A percentile compares a stretch with the other conserved stretches of the same genome.
These are phyloP conservation scores for Sporobolomyces phaffii DNA, from an alignment of 768 basidiomycete species.

Conservation along the genomic window DNA sequence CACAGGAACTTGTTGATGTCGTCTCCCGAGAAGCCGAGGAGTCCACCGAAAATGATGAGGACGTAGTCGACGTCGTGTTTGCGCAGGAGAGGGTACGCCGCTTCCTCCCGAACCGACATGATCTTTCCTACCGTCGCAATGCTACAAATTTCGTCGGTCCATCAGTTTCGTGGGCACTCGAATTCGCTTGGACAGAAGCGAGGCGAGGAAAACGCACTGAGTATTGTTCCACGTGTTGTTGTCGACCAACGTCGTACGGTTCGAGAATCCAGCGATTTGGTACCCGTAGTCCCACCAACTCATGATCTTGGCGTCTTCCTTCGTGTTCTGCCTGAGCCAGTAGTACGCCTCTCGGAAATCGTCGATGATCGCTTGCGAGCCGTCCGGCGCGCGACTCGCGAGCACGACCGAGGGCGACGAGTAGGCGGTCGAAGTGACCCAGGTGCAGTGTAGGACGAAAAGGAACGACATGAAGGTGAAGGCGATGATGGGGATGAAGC, in stretches of 20 bases:
- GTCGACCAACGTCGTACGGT: constrained; percentile 89
- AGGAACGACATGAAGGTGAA: constrained; percentile 70
- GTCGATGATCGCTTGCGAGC: constrained; percentile 89
- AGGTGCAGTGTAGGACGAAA: constrained; percentile 95
- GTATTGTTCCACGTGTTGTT: constrained; percentile 99
- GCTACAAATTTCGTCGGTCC: constrained; percentile 28
- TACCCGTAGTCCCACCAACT: constrained; percentile 99
- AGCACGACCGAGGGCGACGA: constrained; percentile 97
- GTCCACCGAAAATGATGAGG: constrained; percentile 91
- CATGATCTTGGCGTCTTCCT: constrained; percentile 87
- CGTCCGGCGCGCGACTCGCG: constrained; percentile 69
- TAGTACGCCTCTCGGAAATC: constrained; percentile 99
- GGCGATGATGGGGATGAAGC: constrained; percentile 67
- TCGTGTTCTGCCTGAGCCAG: constrained; percentile 93
- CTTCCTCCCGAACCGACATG: constrained; percentile 89
- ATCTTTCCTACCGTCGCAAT: constrained; percentile 99
- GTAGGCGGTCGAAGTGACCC: constrained; percentile 88
- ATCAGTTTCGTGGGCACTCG: too few species aligned
- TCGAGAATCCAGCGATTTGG: constrained; percentile 98
- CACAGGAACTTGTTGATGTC: constrained; percentile 98
- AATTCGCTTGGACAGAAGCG: background rate
- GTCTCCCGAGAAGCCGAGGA: constrained; percentile 94
- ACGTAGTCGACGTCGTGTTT: constrained; percentile 98
- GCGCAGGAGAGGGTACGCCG: constrained; percentile 91
- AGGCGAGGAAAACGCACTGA: constrained; percentile 49